Conservation (phyloP, 441 rosid genomes). For the Brassica hybrid region DNA sequence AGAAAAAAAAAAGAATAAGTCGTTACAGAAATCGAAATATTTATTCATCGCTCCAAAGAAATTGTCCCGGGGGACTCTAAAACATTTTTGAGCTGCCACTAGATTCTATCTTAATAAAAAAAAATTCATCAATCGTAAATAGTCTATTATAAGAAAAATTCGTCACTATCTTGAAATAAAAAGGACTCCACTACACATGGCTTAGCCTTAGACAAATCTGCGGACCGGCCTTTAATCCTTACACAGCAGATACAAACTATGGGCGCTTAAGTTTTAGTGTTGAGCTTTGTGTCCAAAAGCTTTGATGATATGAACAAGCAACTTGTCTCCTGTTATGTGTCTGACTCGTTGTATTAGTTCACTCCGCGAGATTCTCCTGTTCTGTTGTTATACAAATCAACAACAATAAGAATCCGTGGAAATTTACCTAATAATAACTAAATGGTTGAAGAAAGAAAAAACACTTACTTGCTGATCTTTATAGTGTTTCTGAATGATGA, state of each 20-base stretch:
- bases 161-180: neutral
- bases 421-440: neutral
- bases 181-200: neutral
- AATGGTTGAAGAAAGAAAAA: neutral
- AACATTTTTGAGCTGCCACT: neutral
- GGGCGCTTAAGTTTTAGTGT: neutral
- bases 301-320: constrained; percentile 58
- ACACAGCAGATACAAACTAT: neutral
- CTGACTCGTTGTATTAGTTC: constrained; percentile 67
- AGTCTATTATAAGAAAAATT: neutral
- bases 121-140: neutral
- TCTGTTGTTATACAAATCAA: constrained; percentile 45
- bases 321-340: constrained; percentile 66
- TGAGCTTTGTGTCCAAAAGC: constrained; percentile 6
- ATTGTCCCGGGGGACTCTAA: neutral
- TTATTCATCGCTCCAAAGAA: neutral
- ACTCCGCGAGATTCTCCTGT: constrained; percentile 60
- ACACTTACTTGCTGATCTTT: constrained; percentile 60
- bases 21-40: neutral
- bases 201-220: neutral
- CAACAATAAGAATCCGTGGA: constrained; percentile 5
- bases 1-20: neutral
- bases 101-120: neutral
- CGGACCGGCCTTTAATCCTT: neutral
- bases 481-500: constrained; percentile 59